Conservation (phyloP, 257 asterid genomes). For the Osmanthus fragrans region DNA sequence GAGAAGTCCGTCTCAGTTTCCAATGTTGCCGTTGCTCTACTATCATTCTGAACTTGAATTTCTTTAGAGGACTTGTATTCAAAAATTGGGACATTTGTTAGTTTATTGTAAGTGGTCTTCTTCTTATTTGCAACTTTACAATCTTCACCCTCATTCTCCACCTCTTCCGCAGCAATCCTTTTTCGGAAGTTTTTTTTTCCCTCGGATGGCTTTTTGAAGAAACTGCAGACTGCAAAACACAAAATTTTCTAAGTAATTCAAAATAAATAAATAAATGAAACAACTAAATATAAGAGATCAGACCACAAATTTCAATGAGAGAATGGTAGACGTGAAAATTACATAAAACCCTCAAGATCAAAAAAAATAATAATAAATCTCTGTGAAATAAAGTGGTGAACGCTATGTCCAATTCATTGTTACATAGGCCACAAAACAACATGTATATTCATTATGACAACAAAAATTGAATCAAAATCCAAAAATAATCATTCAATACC, state of each 20-base stretch:
- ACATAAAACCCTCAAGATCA: too few species aligned
- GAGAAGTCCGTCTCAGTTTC: constrained; percentile 89
- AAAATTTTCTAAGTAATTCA: constrained; percentile 7
- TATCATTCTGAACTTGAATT: constrained; percentile 82
- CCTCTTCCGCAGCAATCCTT: constrained; percentile 44
- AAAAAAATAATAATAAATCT: too few species aligned
- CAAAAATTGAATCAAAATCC: too few species aligned
- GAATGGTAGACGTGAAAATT: too few species aligned
- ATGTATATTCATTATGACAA: too few species aligned
- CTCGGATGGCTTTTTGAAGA: constrained; percentile 76
- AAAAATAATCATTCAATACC: too few species aligned
- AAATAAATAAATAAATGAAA: neutral
- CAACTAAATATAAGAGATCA: too few species aligned
- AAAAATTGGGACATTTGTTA: constrained; percentile 37
- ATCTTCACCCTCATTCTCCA: constrained; percentile 51
- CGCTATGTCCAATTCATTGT: too few species aligned
- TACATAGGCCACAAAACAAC: too few species aligned
- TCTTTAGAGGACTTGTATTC: constrained; percentile 71
- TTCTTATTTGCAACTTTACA: constrained; percentile 57
- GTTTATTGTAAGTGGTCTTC: constrained; percentile 4
- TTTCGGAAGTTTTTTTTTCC: constrained; percentile 68
- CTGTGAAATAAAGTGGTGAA: too few species aligned
- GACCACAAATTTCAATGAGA: too few species aligned
- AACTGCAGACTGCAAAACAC: constrained; percentile 63
- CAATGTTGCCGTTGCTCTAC: constrained; percentile 47